Percentiles rank a stretch among this genome's conserved stretches.
Conservation (phyloP, 352 stramenopile species). For the Saprolegnia parasitica region DNA sequence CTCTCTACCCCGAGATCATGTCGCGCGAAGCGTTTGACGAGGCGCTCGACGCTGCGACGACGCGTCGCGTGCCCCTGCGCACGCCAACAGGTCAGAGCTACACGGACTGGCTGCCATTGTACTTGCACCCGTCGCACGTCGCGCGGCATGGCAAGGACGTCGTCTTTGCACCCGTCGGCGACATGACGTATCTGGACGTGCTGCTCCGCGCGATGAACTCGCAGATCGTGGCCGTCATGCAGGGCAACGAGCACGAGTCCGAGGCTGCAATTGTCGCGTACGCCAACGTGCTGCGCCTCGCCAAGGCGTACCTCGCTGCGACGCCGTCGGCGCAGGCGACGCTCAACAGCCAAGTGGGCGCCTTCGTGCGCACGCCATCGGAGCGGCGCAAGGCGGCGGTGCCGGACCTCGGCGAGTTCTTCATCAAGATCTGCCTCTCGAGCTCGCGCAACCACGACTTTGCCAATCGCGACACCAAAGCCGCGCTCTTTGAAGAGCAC, state of each 20-base stretch:
- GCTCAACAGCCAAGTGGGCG: neutral
- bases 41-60: neutral
- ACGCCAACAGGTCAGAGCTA: slow-evolving; percentile 19
- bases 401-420: slow-evolving; percentile 23
- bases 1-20: slow-evolving; percentile 15
- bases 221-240: slow-evolving; percentile 18
- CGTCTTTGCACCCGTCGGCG: neutral
- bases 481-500: neutral
- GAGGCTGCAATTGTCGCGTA: slow-evolving; percentile 20
- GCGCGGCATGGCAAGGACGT: neutral
- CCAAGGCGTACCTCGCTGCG: neutral
- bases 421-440: slow-evolving; percentile 18
- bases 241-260: slow-evolving; percentile 13
- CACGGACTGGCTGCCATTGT: slow-evolving; percentile 10
- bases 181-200: neutral
- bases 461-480: neutral
- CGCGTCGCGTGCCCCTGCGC: neutral
- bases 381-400: slow-evolving; percentile 4
- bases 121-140: neutral
- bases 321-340: neutral
- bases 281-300: slow-evolving; percentile 22
- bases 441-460: neutral
- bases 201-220: slow-evolving; percentile 15
- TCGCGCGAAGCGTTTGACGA: slow-evolving; percentile 4
- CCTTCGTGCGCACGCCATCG: neutral